Conservation (phyloP, 140 eudicot genomes). For the Flaveria floridana region DNA sequence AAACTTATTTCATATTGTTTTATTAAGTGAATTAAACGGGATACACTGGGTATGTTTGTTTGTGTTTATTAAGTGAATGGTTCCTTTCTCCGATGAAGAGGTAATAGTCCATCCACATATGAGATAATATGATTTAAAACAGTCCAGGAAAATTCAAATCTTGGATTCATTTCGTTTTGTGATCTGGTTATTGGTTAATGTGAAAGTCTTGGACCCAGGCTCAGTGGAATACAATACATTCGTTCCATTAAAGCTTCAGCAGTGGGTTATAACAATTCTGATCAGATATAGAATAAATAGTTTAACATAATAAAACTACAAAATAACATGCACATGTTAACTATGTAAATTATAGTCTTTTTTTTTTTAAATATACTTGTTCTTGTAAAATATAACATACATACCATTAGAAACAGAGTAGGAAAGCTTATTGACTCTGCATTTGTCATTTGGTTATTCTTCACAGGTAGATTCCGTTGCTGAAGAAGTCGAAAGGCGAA, state of each 20-base stretch:
- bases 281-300: neutral
- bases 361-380: neutral
- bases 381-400: constrained; percentile 12
- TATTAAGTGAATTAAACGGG: neutral
- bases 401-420: neutral
- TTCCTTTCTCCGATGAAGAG: neutral
- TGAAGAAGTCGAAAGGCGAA: constrained; percentile 73
- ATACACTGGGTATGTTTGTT: too few species aligned
- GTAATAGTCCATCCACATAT: neutral
- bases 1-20: constrained; percentile 1
- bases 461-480: constrained; percentile 85
- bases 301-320: neutral
- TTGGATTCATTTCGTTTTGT: neutral
- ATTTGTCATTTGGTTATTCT: constrained; percentile 12
- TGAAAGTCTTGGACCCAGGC: neutral
- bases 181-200: neutral
- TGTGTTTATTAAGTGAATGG: neutral
- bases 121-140: neutral
- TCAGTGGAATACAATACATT: neutral
- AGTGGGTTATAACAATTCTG: neutral
- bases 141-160: neutral
- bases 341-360: neutral
- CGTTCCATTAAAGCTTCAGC: neutral
- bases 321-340: neutral
- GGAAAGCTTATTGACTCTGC: constrained; percentile 10